Base-by-base conservation (phyloP, 768 basidiomycete genomes). In the Collybia sordida region DNA sequence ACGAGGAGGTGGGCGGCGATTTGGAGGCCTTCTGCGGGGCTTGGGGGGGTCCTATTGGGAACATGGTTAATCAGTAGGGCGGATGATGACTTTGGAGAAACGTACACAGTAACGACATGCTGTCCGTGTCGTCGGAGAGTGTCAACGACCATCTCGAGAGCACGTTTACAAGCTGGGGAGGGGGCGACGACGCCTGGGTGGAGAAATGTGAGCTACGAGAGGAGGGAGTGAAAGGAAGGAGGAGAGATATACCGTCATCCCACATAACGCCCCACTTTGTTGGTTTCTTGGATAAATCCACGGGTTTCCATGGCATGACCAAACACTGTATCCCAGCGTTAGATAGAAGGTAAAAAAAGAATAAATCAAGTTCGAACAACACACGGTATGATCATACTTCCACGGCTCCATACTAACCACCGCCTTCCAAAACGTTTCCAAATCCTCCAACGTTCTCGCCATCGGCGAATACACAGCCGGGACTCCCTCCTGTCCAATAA, bases 371-470 rank as follows among this genome's bases (percentile, higher is more conserved):
- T 11, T 21, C 19, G 6, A 47, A 41, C 18, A 3, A 51, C 66
- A 37, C 47, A 77, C 77, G 17, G 73, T 66, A 46, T 75, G 74
- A 59, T 86, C 86, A 52, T 86, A 85, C 12, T 73, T 71, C 83
- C 84, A 86, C 22, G 85, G 82, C 28, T 74, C 69, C 81, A 83
- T 85, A 41, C 69, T 67, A 45, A 85, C 70, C 1, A 87, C 64
- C 3, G 79, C 77, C 47, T 74, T 75, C 83, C 82, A 87, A 59
- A 86, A 79, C 18, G 78, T 77, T 56, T 81, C 80, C 24, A 88
- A 66, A 61, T 86, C 83, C 37, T 77, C 78, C 39, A 85, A 64
- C 0, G 78, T 82, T 47, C 76, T 69, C 2, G 84, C 75, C 80
- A 86, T 84, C 0, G 85, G 83, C 28, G 79, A 80, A 54, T 76